These are phyloP conservation scores for Beauveria scarabaeidicola DNA, from an alignment of 2,329 filamentous ascomycete species.

Conservation along the genomic window DNA sequence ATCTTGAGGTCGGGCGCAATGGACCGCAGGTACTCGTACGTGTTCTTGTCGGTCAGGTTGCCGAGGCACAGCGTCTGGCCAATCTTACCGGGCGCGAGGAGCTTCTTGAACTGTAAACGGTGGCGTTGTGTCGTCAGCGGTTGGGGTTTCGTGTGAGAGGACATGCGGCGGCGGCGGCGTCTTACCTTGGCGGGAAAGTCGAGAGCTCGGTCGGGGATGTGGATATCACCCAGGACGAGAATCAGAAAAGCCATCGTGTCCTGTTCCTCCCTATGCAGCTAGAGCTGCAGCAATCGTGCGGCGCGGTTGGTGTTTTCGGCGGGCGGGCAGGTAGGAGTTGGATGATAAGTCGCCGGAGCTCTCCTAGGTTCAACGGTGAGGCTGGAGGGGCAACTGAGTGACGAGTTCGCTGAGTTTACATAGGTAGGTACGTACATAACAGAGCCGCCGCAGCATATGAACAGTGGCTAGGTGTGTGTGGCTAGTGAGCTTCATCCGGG, in stretches of 20 bases:
- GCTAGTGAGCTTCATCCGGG: conserved; percentile 15
- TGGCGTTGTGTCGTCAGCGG: not conserved
- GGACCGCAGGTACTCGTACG: conserved; percentile 71
- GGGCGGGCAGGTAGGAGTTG: not conserved
- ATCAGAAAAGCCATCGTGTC: conserved; percentile 73
- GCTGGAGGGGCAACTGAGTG: conserved; percentile 21
- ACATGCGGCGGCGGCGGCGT: not conserved
- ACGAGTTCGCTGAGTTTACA: conserved; percentile 11
- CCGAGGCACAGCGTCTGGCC: conserved; percentile 73
- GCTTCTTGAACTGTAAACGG: conserved; percentile 64
- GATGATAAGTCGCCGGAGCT: conserved; percentile 14
- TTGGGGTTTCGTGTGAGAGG: not conserved
- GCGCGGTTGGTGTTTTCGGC: conserved; percentile 13
- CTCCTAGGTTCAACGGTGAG: conserved; percentile 13
- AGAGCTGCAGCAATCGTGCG: conserved; percentile 1
- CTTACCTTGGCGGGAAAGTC: conserved; percentile 82
- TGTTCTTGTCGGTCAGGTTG: conserved; percentile 71
- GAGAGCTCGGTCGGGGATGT: conserved; percentile 85
- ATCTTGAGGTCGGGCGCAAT: conserved; percentile 66
- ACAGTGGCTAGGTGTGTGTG: not conserved
- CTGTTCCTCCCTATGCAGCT: conserved; percentile 22
- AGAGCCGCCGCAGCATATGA: not conserved
- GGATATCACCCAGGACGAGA: conserved; percentile 84
- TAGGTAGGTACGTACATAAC: not conserved
- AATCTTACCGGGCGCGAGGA: conserved; percentile 75